Percentiles rank a stretch among this genome's conserved stretches.
Evolutionary conservation across 1,284 basidiomycete species (phyloP).

Genomic region (Cryptococcus hybrid): DNA sequence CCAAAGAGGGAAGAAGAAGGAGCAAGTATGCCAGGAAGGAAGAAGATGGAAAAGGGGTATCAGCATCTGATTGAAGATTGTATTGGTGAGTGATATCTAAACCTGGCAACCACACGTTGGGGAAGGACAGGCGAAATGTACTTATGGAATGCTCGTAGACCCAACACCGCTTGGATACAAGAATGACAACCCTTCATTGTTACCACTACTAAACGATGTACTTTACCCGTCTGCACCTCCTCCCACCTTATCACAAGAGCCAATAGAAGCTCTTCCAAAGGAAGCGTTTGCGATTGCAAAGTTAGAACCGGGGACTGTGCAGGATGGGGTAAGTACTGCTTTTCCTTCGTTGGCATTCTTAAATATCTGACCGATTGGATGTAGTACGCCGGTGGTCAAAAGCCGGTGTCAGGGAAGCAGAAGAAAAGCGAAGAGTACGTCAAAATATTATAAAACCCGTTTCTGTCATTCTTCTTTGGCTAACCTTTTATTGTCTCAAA

Average conservation of each 20-base stretch:
- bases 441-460: neutral
- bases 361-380: slow-evolving; percentile 1
- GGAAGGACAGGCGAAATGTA: neutral
- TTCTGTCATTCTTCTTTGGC: neutral
- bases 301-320: slow-evolving; percentile 31
- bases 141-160: slow-evolving; percentile 16
- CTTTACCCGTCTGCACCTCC: slow-evolving; percentile 9
- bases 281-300: slow-evolving; percentile 25
- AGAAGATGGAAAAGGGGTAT: slow-evolving; percentile 41
- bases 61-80: slow-evolving; percentile 39
- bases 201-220: slow-evolving; percentile 24
- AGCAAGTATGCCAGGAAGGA: slow-evolving; percentile 1
- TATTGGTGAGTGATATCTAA: slow-evolving; percentile 31
- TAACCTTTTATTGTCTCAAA: too few species aligned
- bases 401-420: slow-evolving; percentile 28
- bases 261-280: slow-evolving; percentile 18
- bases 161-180: slow-evolving; percentile 33
- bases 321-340: slow-evolving; percentile 30
- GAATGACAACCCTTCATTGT: slow-evolving; percentile 17
- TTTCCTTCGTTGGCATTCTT: neutral
- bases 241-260: slow-evolving; percentile 10
- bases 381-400: slow-evolving; percentile 35
- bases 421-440: slow-evolving; percentile 27
- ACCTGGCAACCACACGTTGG: too few species aligned
- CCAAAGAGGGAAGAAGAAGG: slow-evolving; percentile 5